Evolutionary conservation across 768 basidiomycete species (phyloP).

Genomic region (Phlegmacium glaucopus): DNA sequence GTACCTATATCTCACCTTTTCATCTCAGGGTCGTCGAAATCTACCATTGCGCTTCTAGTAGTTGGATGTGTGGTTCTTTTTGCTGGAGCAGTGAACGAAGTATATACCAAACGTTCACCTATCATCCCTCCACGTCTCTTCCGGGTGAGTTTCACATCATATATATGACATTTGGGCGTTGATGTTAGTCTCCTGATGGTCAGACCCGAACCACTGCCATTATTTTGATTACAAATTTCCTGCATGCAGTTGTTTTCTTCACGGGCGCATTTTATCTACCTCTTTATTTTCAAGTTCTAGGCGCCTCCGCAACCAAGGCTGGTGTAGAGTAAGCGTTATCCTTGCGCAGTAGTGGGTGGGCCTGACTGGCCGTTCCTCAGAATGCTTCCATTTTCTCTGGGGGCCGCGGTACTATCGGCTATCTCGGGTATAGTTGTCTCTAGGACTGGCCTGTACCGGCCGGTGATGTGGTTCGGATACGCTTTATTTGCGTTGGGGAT

Average conservation of each 20-base stretch:
- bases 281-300: slow-evolving; percentile 75
- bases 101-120: slow-evolving; percentile 58
- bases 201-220: slow-evolving; percentile 73
- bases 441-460: slow-evolving; percentile 54
- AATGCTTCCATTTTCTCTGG: slow-evolving; percentile 75
- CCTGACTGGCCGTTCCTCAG: slow-evolving; percentile 26
- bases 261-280: slow-evolving; percentile 64
- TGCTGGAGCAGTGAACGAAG: slow-evolving; percentile 53
- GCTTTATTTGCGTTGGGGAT: slow-evolving; percentile 56
- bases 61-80: slow-evolving; percentile 56
- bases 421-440: slow-evolving; percentile 56
- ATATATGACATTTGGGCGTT: not conserved
- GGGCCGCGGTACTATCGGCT: slow-evolving; percentile 49
- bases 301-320: slow-evolving; percentile 67
- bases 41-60: slow-evolving; percentile 61
- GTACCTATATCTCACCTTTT: not conserved
- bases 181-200: not conserved
- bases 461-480: slow-evolving; percentile 60
- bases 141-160: slow-evolving; percentile 38
- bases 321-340: slow-evolving; percentile 55
- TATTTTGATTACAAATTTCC: slow-evolving; percentile 52
- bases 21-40: slow-evolving; percentile 46
- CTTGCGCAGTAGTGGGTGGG: not conserved
- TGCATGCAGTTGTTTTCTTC: slow-evolving; percentile 68
- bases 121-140: slow-evolving; percentile 76